Conservation (phyloP, 2,329 filamentous ascomycete species). For the Alternaria solani region DNA sequence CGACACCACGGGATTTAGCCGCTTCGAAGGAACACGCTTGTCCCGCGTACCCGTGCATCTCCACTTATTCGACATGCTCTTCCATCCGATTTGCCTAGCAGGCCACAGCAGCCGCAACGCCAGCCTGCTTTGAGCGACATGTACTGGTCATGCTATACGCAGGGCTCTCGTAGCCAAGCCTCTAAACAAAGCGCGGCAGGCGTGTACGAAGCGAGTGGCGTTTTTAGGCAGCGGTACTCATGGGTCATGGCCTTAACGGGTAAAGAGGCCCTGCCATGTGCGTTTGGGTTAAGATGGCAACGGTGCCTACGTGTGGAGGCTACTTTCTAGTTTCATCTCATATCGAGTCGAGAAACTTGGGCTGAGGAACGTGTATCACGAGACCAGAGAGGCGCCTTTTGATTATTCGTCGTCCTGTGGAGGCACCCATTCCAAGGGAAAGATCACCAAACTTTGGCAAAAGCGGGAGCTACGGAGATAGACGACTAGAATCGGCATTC, state of each 20-base stretch:
- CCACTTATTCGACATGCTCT: conserved; percentile 1
- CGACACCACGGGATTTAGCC: conserved; percentile 7
- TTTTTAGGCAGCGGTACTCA: conserved; percentile 3
- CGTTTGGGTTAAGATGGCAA: conserved; percentile 4
- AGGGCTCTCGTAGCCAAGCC: conserved; percentile 9
- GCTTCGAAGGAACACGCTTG: conserved; percentile 1
- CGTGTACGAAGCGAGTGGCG: not conserved
- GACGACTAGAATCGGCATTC: not conserved
- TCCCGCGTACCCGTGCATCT: conserved; percentile 4
- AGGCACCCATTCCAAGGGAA: not conserved
- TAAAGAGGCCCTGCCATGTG: not conserved
- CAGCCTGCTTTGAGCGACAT: conserved; percentile 3
- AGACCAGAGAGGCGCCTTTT: not conserved
- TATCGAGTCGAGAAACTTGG: not conserved
- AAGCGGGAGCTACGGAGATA: not conserved
- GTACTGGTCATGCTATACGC: not conserved
- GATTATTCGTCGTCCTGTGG: not conserved
- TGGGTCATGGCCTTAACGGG: not conserved
- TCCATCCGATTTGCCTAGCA: conserved; percentile 1
- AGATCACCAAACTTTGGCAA: not conserved
- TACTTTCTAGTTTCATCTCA: not conserved
- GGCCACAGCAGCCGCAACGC: not conserved
- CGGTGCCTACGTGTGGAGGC: not conserved
- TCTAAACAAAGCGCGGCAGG: conserved; percentile 9
- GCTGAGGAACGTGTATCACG: not conserved